phyloP scores from a whole-genome alignment of 345 rosid genomes.

The Diplotaxis tenuifolia region DNA sequence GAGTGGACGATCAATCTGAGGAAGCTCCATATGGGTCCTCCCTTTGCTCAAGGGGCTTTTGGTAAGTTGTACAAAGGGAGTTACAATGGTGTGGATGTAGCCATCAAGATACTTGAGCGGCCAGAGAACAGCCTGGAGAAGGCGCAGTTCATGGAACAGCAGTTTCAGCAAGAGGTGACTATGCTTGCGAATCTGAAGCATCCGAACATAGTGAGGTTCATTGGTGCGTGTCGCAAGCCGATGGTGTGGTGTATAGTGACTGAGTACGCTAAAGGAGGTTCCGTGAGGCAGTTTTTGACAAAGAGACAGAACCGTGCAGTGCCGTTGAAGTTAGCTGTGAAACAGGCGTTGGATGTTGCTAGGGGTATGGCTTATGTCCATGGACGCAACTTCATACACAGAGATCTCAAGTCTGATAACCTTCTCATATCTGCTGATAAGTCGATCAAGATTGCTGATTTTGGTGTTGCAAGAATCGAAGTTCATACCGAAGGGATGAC shows the following conservation, averaged over 20 bases:
- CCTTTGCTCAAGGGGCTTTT: constrained; percentile 66
- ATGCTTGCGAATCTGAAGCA: constrained; percentile 42
- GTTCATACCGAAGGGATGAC: constrained; percentile 51
- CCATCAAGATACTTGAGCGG: constrained; percentile 44
- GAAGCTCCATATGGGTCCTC: constrained; percentile 48
- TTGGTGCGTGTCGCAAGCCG: constrained; percentile 44
- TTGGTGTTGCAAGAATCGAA: constrained; percentile 49
- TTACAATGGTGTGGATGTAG: constrained; percentile 44
- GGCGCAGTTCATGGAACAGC: constrained; percentile 44
- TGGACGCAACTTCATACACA: constrained; percentile 44
- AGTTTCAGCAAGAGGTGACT: constrained; percentile 43
- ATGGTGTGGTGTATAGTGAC: constrained; percentile 47
- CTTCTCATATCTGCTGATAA: constrained; percentile 45
- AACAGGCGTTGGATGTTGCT: constrained; percentile 51
- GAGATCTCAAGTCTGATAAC: constrained; percentile 52
- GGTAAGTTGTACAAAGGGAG: constrained; percentile 50
- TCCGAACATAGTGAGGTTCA: constrained; percentile 39
- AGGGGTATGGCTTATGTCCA: constrained; percentile 54
- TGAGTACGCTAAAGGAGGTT: constrained; percentile 44
- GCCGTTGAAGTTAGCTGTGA: constrained; percentile 45
- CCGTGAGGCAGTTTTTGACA: constrained; percentile 40
- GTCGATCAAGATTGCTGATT: constrained; percentile 52
- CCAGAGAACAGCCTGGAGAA: constrained; percentile 34
- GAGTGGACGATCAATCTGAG: constrained; percentile 61
- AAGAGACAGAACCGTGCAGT: constrained; percentile 40